Evolutionary conservation across 192 early-diverging fungal species (phyloP).

Genomic region (Coemansia sp.): DNA sequence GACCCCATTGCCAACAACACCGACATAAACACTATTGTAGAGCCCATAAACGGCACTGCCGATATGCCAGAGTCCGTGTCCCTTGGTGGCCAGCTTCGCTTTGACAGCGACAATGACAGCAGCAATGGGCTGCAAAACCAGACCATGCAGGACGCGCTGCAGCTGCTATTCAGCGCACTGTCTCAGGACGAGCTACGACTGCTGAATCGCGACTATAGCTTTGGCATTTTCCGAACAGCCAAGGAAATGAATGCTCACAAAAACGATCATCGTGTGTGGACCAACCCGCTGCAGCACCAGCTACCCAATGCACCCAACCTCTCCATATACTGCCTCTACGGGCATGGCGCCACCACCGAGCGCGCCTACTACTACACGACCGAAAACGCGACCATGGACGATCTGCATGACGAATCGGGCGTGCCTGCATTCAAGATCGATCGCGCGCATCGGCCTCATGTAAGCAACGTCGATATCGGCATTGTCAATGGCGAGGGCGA

Average conservation of each 20-base stretch:
- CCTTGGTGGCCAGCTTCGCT: conserved; percentile 58
- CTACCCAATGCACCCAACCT: conserved; percentile 68
- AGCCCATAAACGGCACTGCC: conserved; percentile 1
- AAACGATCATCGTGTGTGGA: conserved; percentile 67
- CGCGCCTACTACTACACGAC: conserved; percentile 77
- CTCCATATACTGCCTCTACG: conserved; percentile 83
- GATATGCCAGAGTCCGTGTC: conserved; percentile 11
- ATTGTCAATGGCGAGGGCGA: conserved; percentile 77
- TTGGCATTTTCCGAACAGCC: conserved; percentile 60
- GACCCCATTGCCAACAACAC: conserved; percentile 35
- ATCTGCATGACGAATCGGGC: conserved; percentile 22
- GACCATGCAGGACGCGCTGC: conserved; percentile 52
- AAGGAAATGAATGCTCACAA: conserved; percentile 58
- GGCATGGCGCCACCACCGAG: conserved; percentile 75
- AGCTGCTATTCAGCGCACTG: conserved; percentile 57
- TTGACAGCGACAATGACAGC: conserved; percentile 27
- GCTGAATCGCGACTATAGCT: conserved; percentile 63
- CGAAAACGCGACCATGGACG: conserved; percentile 5
- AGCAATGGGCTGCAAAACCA: conserved; percentile 16
- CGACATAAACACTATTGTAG: conserved; percentile 13
- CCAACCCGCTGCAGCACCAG: conserved; percentile 74
- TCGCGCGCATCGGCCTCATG: conserved; percentile 22
- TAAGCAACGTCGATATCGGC: conserved; percentile 56
- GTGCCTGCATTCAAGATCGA: conserved; percentile 33
- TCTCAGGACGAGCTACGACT: conserved; percentile 51